Evolutionary conservation across 345 rosid species (phyloP), one percentile per base, ranked within the genome.

Genomic region (Physaria fendleri): DNA sequence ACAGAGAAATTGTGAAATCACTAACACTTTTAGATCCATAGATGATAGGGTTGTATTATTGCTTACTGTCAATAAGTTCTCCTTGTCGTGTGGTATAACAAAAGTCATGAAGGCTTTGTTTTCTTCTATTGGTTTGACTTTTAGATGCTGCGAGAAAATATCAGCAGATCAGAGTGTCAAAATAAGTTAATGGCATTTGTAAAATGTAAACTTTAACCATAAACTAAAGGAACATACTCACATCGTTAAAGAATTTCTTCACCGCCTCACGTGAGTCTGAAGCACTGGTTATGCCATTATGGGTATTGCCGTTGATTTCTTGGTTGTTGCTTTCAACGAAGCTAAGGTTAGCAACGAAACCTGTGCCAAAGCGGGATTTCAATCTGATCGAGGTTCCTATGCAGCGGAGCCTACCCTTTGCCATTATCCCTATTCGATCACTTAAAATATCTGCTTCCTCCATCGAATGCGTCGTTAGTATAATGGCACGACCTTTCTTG

Each of bases 381-480:
- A 92, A 77, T 80, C 91, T 78, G 74, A 81, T 92, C 23, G 96
- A 84, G 57, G 85, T 88, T 69, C 96, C 95, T 35, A 84, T 71
- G 76, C 98, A 92, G 61, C 84, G 83, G 41, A 92, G 91, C 72
- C 88, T 76, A 33, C 96, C 98, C 83, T 88, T 88, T 49, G 96
- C 95, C 98, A 92, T 84, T 44, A 88, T 92, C 62, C 88, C 88
- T 33, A 88, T 88, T 27, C 89, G 87, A 71, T 92, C 98, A 74
- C 98, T 79, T 51, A 92, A 62, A 44, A 86, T 81, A 62, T 83
- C 98, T 33, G 96, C 96, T 78, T 92, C 96, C 71, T 92, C 98
- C 96, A 84, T 83, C 1, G 98, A 92, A 80, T 92, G 96, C 7
- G 98, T 92, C 5, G 93, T 92, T 42, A 88, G 62, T 48, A 92